Evolutionary conservation across 768 basidiomycete species (phyloP).

Genomic region (Chiua virens): DNA sequence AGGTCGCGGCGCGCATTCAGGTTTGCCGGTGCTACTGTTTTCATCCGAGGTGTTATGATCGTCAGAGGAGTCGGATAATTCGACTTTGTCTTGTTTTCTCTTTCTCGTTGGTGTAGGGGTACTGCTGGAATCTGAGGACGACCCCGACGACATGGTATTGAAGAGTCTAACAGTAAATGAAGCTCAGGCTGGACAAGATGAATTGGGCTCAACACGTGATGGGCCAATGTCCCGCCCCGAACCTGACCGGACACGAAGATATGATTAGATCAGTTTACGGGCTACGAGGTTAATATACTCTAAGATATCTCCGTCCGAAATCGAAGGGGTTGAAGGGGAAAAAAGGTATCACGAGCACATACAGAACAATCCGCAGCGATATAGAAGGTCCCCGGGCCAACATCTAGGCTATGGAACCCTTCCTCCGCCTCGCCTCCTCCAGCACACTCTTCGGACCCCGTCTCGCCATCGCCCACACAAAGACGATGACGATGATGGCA

Average conservation of each 20-base stretch:
- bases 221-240: too few species aligned
- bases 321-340: background rate
- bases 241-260: background rate
- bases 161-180: background rate
- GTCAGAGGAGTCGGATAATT: constrained; percentile 20
- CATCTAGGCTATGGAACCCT: constrained; percentile 10
- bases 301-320: constrained; percentile 15
- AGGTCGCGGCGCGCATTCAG: constrained; percentile 6
- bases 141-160: constrained; percentile 26
- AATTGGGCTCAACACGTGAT: background rate
- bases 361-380: constrained; percentile 6
- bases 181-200: too few species aligned
- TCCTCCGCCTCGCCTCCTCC: constrained; percentile 41
- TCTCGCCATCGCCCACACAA: constrained; percentile 79
- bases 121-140: constrained; percentile 34
- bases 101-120: constrained; percentile 26
- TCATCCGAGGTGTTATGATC: constrained; percentile 25
- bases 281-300: constrained; percentile 24
- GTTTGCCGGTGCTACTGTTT: background rate
- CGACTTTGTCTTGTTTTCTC: constrained; percentile 20
- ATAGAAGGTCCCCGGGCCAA: background rate
- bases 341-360: background rate
- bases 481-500: constrained; percentile 67
- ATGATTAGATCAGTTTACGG: constrained; percentile 13
- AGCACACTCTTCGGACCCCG: constrained; percentile 72